Base-by-base conservation (phyloP, 2,329 filamentous ascomycete genomes). In the Monosporascus sp. region DNA sequence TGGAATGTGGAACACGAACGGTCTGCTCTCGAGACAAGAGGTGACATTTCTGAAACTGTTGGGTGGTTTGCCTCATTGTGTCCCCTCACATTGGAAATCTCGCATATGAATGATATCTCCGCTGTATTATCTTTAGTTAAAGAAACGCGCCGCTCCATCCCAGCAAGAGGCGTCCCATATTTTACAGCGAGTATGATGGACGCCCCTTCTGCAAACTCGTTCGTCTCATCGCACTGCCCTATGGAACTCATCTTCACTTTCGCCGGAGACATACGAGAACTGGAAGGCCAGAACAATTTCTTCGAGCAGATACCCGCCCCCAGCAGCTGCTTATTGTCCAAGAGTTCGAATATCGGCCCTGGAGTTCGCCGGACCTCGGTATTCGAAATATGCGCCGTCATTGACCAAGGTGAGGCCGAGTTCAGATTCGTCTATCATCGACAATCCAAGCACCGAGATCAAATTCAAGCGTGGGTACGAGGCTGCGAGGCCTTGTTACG, bases 221-320 rank as follows among this genome's bases (percentile, higher is more conserved):
- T 69, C 31, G 55, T 61, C 70, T 78, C 58, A 70, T 73, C 52
- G 1, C 73, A 77, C 41, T 73, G 72, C 54, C 79, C 80, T 0
- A 74, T 84, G 47, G 82, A 85, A 62, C 70, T 85, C 38, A 72
- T 83, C 37, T 83, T 85, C 63, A 83, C 75, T 52, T 82, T 80
- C 57, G 69, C 75, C 2, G 79, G 80, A 3, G 73, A 74, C 0
- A 66, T 75, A 17, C 74, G 79, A 48, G 72, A 76, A n/a, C 62
- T 80, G 0, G 75, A 78, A 49, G 70, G 70, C 2, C 68, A 72
- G 9, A 74, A 77, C 44, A 72, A 76, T 1, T 66, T 84, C 1
- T 71, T 85, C 8, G 71, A 78, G 53, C 75, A 78, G 35, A 60
- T 78, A 0, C 56, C 69, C 3, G 63, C 74, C 0, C 73, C 76